phyloP scores from a whole-genome alignment of 805 yeast species.

The Teunomyces tritomae region DNA sequence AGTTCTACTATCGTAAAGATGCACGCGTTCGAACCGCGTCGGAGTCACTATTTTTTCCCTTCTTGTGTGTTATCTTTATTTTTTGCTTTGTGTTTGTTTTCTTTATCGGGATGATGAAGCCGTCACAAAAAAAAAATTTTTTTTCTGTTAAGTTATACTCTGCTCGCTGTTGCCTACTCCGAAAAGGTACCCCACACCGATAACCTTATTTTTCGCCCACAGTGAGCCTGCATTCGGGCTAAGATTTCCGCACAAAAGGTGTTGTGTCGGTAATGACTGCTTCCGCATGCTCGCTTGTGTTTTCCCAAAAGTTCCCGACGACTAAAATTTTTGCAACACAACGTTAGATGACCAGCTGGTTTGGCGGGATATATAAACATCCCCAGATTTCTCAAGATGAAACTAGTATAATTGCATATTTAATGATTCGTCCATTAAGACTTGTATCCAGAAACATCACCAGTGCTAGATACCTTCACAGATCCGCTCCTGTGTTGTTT shows the following conservation, averaged over 20 bases:
- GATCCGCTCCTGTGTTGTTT: conserved; percentile 9
- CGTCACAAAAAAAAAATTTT: neutral
- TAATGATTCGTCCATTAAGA: conserved; percentile 2
- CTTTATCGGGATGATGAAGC: no score
- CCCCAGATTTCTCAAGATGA: neutral
- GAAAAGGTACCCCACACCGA: neutral
- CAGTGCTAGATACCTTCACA: neutral
- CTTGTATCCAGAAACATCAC: conserved; percentile 2
- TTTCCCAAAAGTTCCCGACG: neutral
- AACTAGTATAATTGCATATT: neutral
- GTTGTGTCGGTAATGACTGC: neutral
- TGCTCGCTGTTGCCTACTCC: neutral
- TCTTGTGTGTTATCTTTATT: neutral
- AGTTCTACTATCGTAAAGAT: conserved; percentile 4
- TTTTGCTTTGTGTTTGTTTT: neutral
- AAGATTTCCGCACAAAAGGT: neutral
- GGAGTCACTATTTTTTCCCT: neutral
- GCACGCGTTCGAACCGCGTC: conserved; percentile 5
- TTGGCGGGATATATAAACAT: conserved; percentile 1
- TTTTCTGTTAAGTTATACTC: neutral
- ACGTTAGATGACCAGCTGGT: neutral
- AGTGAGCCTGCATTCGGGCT: neutral
- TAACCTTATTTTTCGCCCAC: neutral
- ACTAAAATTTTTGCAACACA: neutral
- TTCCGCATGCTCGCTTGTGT: conserved; percentile 1